A percentile compares a stretch with the other conserved stretches of the same genome.
Evolutionary conservation across 306 rosid genomes (phyloP).

Genomic region (Cucumis melo): DNA sequence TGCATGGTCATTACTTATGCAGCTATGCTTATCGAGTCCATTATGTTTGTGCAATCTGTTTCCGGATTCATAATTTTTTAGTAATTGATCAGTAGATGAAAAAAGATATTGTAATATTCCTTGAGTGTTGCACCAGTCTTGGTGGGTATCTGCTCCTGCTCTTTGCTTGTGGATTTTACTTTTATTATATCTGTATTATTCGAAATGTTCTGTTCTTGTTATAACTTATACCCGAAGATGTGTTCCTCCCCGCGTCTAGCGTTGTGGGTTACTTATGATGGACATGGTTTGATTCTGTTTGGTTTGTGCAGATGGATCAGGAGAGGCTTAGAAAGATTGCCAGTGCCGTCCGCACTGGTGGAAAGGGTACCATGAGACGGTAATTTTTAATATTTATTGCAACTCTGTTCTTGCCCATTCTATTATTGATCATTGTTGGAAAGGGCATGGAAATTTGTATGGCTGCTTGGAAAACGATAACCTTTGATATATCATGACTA

Average conservation of each 20-base stretch:
- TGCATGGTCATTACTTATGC: not conserved
- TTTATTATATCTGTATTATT: not conserved
- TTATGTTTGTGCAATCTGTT: not conserved
- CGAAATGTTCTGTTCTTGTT: not conserved
- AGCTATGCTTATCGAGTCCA: not conserved
- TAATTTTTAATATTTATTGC: constrained; percentile 1
- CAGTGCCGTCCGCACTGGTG: constrained; percentile 92
- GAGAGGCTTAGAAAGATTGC: constrained; percentile 90
- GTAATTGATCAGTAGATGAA: not conserved
- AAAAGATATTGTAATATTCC: not conserved
- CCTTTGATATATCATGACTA: not conserved
- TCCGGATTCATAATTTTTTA: not conserved
- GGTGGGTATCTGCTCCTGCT: not conserved
- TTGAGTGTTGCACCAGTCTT: not conserved
- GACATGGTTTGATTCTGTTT: not conserved
- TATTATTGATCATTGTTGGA: not conserved
- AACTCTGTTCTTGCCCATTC: not conserved
- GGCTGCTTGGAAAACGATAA: not conserved
- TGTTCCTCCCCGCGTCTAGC: not conserved
- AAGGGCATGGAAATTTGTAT: not conserved
- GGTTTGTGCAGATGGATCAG: constrained; percentile 49
- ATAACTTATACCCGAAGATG: not conserved
- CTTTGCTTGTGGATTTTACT: not conserved
- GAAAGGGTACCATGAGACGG: constrained; percentile 94
- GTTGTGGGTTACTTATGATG: not conserved